Conservation (phyloP, 83 land plant genomes). For the Picea mariana region DNA sequence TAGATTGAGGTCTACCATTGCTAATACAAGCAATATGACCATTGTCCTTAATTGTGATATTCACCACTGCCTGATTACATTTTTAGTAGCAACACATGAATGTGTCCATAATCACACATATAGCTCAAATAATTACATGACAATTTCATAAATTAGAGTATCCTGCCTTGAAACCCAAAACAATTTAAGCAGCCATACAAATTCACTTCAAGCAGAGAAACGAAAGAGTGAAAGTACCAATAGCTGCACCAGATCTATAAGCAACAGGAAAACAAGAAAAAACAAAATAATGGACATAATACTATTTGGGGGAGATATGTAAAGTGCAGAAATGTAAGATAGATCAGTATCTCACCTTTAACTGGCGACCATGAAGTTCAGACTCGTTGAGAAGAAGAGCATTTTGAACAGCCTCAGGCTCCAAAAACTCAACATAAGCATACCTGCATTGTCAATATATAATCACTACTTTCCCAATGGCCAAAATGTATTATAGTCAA, state of each 20-base stretch:
- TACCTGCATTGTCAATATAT: constrained; percentile 28
- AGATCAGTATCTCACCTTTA: constrained; percentile 49
- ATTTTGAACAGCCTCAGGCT: constrained; percentile 83
- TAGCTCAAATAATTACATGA: not conserved
- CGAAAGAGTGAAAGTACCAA: not conserved
- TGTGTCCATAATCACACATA: not conserved
- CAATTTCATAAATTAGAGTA: not conserved
- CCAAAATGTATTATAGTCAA: not conserved
- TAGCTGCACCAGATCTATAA: not conserved
- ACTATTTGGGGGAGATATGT: no score
- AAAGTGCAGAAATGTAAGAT: constrained; percentile 1
- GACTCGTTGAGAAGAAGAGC: constrained; percentile 83
- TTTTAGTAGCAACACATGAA: not conserved
- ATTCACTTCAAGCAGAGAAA: not conserved
- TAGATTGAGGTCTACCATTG: not conserved
- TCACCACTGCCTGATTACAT: not conserved
- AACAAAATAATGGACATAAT: not conserved
- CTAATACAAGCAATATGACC: not conserved
- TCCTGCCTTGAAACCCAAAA: not conserved
- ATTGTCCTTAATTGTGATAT: not conserved
- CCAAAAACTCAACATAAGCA: constrained; percentile 93
- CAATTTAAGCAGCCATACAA: not conserved
- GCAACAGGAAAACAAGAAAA: not conserved
- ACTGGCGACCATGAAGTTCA: constrained; percentile 84
- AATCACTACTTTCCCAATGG: not conserved